phyloP scores from a whole-genome alignment of 148 eudicot genomes.

The Silene conica region DNA sequence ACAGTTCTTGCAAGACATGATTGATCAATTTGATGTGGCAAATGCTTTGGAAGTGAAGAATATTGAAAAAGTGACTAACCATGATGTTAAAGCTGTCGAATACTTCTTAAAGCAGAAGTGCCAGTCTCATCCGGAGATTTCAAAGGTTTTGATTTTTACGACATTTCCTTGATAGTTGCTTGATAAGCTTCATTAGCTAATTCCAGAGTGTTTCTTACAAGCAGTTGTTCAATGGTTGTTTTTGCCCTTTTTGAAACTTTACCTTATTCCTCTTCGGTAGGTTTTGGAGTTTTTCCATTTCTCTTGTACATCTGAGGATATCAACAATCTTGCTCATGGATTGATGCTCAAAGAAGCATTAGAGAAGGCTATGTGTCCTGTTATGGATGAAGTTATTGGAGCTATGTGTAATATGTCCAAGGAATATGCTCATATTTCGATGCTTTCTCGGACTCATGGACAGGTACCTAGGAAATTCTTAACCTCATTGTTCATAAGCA shows the following conservation, averaged over 20 bases:
- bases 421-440: conserved; percentile 57
- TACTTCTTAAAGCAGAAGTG: conserved; percentile 86
- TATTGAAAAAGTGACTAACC: conserved; percentile 88
- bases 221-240: no score
- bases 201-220: background rate
- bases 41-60: conserved; percentile 84
- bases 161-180: background rate
- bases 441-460: conserved; percentile 99
- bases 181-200: background rate
- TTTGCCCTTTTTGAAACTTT: background rate
- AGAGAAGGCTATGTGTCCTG: conserved; percentile 45
- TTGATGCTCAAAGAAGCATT: conserved; percentile 84
- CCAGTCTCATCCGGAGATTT: conserved; percentile 66
- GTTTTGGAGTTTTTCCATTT: conserved; percentile 97
- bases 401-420: conserved; percentile 58
- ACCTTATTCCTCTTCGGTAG: conserved; percentile 23
- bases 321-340: conserved; percentile 91
- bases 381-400: conserved; percentile 60
- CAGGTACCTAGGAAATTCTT: conserved; percentile 42
- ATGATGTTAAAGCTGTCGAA: conserved; percentile 95
- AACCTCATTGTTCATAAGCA: no score
- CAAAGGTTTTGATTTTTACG: conserved; percentile 44
- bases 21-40: conserved; percentile 52
- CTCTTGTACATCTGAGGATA: conserved; percentile 96
- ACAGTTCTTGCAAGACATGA: conserved; percentile 47